Evolutionary conservation across 2,329 filamentous ascomycete genomes (phyloP), one percentile per base, ranked within the genome.

Genomic region (Botrytis deweyae): DNA sequence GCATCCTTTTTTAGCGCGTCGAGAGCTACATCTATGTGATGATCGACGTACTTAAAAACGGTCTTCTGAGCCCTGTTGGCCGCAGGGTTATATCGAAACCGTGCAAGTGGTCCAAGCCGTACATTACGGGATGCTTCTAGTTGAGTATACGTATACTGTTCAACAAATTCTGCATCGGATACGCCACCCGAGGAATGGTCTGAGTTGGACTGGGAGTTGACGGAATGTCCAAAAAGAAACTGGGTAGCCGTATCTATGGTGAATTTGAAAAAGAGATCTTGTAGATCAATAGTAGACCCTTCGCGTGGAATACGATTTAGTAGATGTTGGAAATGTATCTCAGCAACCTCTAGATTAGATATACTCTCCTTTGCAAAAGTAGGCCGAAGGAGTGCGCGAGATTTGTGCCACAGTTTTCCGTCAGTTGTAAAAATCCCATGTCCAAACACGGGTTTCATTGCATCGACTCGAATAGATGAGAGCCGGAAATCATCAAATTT

Each of bases 311-410:
- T 65, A 12, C 40, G 25, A 18, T 22, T 44, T 12, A 76, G 29
- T 29, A 76, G n/a, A 40, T 72, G 49, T 18, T 73, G 55, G 18
- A 73, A 52, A 80, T 94, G 91, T 36, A 85, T 84, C 79, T 94
- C 91, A 76, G 93, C 90, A 72, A 90, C 88, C 42, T 88, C 85
- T 33, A 95, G 83, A 79, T 95, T 91, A 49, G 90, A 88, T 61
- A 87, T 83, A 79, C 87, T 85, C 74, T 86, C 84, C 4, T 85
- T 81, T 33, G 85, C 82, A 74, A 88, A 88, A 75, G 85, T 83
- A 0, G 87, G 88, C 7, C 86, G 82, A 40, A 90, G 82, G 78
- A 88, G 81, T 12, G 84, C 82, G 5, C 76, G 67, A 14, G 72
- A 74, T 20, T 71, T 55, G 4, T 64, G 33, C 75, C 76, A 77